Evolutionary conservation across 495 filamentous ascomycete species (phyloP).

Genomic region (Acidomyces sp.): DNA sequence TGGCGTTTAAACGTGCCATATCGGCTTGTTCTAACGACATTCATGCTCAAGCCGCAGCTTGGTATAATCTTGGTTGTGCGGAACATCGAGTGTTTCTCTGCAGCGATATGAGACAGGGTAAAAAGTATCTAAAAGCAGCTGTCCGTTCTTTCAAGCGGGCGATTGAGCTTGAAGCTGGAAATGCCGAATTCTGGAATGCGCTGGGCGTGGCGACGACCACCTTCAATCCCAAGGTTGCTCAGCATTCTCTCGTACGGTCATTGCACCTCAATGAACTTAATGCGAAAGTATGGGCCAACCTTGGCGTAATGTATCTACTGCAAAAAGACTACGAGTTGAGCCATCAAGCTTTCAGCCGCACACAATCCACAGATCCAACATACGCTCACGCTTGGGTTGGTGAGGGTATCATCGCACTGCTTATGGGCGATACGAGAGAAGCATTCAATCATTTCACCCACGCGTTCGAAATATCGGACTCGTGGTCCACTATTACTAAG

Average conservation of each 20-base stretch:
- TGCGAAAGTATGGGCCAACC: conserved; percentile 75
- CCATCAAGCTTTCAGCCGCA: conserved; percentile 75
- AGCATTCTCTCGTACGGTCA: conserved; percentile 88
- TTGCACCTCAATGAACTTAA: conserved; percentile 82
- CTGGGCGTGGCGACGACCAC: conserved; percentile 78
- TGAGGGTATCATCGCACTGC: conserved; percentile 70
- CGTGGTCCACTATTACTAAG: conserved; percentile 55
- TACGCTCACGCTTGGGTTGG: conserved; percentile 88
- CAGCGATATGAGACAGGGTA: conserved; percentile 33
- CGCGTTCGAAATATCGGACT: conserved; percentile 80
- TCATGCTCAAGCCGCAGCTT: conserved; percentile 88
- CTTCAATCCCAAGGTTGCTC: conserved; percentile 74
- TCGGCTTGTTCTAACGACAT: conserved; percentile 56
- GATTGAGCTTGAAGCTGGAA: conserved; percentile 90
- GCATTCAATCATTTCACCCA: conserved; percentile 82
- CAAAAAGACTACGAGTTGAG: conserved; percentile 73
- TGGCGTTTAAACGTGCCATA: conserved; percentile 79
- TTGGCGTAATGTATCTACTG: conserved; percentile 73
- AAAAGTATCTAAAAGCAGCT: conserved; percentile 62
- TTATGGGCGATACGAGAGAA: conserved; percentile 58
- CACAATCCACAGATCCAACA: conserved; percentile 87
- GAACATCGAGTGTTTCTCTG: conserved; percentile 70
- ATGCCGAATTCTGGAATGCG: conserved; percentile 95
- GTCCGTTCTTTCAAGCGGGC: conserved; percentile 91
- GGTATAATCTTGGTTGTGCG: conserved; percentile 93